Evolutionary conservation across 306 rosid genomes (phyloP).

Genomic region (Prunus kanzakura): DNA sequence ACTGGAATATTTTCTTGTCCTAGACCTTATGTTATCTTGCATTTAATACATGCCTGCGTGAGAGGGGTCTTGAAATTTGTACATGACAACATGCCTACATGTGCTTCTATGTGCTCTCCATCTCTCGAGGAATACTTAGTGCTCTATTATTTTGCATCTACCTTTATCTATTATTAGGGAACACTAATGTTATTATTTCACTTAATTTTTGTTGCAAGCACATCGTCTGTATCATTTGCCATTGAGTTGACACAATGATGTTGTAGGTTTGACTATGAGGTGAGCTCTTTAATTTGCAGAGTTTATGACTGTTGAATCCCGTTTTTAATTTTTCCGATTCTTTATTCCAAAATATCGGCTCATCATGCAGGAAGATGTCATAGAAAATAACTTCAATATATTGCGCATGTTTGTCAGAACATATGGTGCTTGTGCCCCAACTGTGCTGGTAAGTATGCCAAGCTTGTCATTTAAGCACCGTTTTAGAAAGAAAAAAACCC

Average conservation of each 20-base stretch:
- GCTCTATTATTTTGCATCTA: neutral
- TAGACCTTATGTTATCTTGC: neutral
- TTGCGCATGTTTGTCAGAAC: constrained; percentile 80
- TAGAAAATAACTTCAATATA: constrained; percentile 76
- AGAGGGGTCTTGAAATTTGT: neutral
- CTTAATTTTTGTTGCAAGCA: constrained; percentile 23
- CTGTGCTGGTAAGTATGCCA: constrained; percentile 62
- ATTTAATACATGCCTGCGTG: neutral
- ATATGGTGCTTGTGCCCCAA: constrained; percentile 80
- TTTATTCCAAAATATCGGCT: neutral
- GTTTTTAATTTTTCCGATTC: neutral
- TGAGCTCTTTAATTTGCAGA: constrained; percentile 26
- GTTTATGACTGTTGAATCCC: neutral
- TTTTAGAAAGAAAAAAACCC: neutral
- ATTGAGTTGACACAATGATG: constrained; percentile 30
- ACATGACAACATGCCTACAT: neutral
- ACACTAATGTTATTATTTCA: constrained; percentile 12
- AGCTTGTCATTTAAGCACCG: neutral
- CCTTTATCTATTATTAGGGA: constrained; percentile 17
- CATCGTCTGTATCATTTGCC: constrained; percentile 26
- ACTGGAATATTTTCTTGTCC: neutral
- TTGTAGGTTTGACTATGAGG: constrained; percentile 95
- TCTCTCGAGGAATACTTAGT: neutral
- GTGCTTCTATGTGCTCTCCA: neutral
- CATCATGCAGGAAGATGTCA: constrained; percentile 79